Evolutionary conservation across 75 land plant genomes (phyloP).

Genomic region (Gnetum montanum): DNA sequence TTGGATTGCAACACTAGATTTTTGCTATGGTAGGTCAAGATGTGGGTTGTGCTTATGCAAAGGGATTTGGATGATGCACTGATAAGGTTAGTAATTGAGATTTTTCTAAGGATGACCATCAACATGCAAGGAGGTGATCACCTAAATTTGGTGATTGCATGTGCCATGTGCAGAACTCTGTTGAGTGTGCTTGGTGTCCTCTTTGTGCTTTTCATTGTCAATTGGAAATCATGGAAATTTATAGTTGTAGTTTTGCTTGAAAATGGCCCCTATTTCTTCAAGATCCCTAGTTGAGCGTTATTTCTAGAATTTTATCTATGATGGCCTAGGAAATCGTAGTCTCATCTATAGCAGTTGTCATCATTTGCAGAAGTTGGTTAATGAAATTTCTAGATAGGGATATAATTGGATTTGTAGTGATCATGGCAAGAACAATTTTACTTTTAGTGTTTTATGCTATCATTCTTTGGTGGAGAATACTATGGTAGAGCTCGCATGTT

Average conservation of each 20-base stretch:
- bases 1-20: no score
- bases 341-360: constrained; percentile 77
- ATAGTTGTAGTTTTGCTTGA: constrained; percentile 95
- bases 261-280: constrained; percentile 85
- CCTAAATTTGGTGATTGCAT: constrained; percentile 32
- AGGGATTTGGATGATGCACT: no score
- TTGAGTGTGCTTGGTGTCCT: constrained; percentile 56
- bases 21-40: no score
- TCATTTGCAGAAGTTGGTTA: constrained; percentile 74
- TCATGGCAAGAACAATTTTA: constrained; percentile 86
- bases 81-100: constrained; percentile 12
- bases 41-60: no score
- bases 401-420: constrained; percentile 88
- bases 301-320: constrained; percentile 49
- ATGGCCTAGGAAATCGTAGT: constrained; percentile 73
- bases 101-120: constrained; percentile 16
- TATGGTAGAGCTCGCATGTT: constrained; percentile 99
- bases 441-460: constrained; percentile 86
- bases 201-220: constrained; percentile 77
- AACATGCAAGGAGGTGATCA: constrained; percentile 36
- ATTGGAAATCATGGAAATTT: constrained; percentile 98
- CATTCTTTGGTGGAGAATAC: constrained; percentile 99
- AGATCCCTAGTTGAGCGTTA: constrained; percentile 49
- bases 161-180: constrained; percentile 55
- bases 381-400: constrained; percentile 55